Conservation (phyloP, 1,139 yeast genomes). For the Geotrichum phurueaensis region DNA sequence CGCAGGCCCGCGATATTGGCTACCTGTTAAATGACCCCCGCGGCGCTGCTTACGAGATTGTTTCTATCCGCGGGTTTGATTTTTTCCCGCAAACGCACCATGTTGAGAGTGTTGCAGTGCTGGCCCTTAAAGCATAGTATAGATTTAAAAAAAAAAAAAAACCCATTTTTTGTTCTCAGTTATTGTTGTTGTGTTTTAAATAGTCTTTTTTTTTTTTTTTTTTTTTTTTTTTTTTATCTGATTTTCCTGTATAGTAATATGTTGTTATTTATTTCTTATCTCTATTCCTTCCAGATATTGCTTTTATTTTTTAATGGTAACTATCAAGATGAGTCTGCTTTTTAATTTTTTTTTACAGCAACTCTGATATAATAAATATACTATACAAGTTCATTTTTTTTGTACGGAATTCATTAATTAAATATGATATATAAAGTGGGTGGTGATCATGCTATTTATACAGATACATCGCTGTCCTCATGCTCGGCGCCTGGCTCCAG, state of each 20-base stretch:
- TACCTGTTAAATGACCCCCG: conserved; percentile 54
- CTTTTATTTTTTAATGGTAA: no score
- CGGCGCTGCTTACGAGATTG: conserved; percentile 51
- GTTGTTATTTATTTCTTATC: no score
- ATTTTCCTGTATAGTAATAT: no score
- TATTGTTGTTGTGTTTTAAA: background rate
- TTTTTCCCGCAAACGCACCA: conserved; percentile 98
- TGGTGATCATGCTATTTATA: conserved; percentile 8
- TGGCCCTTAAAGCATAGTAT: conserved; percentile 32
- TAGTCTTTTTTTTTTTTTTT: background rate
- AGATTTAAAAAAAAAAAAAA: background rate
- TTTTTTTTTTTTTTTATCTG: background rate
- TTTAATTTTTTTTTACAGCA: no score
- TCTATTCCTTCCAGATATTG: no score
- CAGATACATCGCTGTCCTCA: conserved; percentile 13
- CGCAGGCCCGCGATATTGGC: conserved; percentile 91
- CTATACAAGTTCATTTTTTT: background rate
- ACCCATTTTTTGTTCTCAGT: background rate
- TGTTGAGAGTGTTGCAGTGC: conserved; percentile 91
- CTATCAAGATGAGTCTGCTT: no score
- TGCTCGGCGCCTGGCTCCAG: background rate
- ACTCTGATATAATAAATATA: no score
- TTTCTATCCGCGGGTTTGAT: conserved; percentile 87
- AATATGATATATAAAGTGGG: background rate
- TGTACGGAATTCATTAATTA: background rate